Base-by-base conservation (phyloP, 441 rosid species). In the Pelargonium citronellum region DNA sequence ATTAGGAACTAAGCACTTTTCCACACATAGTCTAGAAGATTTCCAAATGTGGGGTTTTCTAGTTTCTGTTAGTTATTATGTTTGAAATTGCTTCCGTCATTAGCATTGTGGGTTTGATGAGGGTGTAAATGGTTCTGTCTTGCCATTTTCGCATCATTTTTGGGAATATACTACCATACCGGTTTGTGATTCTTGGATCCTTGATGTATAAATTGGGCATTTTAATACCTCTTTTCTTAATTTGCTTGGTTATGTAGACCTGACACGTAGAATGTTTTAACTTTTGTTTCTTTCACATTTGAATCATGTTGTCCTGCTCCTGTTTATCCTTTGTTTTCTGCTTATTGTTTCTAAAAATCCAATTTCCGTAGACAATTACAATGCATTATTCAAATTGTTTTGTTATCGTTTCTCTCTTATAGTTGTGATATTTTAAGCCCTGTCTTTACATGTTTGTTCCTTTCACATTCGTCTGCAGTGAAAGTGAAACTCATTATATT, bases 61-160 rank as follows among this genome's bases (percentile, higher is more conserved):
- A 20, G 61, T 55, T 55, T 55, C 61, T 55, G 19, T 55, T 16
- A 16, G 61, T 55, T 55, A 55, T 55, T 55, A 55, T 55, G 61
- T 16, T 55, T 55, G 61, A 16, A 55, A 55, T 15, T 5, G 16
- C 9, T 53, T 12, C 19, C 5, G 19, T 7, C 8, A 13, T 49
- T 49, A 7, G 17, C 62, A 55, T 55, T 5, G 62, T 10, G 10
- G 19, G 62, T 55, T 55, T 12, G 51, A 46, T 55, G 62, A 55
- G n/a, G 4, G 15, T 49, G 15, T 49, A 7, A 17, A 16, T 55
- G 62, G 62, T 12, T 49, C 57, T 49, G 6, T n/a, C 57, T 55
- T 22, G 20, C 24, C 24, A 55, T 17, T 55, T 55, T 55, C 62
- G 17, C 7, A 10, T 17, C 24, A 16, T 55, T 55, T 55, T 55